phyloP scores from a whole-genome alignment of 2,329 filamentous ascomycete genomes.

The Colletotrichum tropicicola region DNA sequence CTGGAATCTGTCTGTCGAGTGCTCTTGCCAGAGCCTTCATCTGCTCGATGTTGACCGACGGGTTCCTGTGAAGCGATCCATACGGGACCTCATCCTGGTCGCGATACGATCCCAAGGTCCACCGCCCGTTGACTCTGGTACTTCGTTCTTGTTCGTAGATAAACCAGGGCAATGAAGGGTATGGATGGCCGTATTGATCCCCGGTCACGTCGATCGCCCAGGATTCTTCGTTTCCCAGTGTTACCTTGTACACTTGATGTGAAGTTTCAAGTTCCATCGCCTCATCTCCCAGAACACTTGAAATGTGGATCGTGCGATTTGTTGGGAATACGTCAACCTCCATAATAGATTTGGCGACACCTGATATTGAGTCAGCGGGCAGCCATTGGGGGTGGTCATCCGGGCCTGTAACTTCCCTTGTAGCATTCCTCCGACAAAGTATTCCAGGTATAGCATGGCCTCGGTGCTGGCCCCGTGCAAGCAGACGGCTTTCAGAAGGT shows the following conservation, averaged over 20 bases:
- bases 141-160: background rate
- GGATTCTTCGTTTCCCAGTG: background rate
- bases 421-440: background rate
- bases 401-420: background rate
- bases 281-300: background rate
- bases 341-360: no score
- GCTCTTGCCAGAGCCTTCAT: background rate
- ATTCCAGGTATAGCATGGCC: background rate
- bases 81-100: background rate
- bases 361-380: no score
- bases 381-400: background rate
- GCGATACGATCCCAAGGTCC: background rate
- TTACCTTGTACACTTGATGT: background rate
- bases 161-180: background rate
- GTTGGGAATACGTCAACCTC: background rate
- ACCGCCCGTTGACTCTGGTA: background rate
- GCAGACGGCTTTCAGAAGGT: background rate
- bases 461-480: background rate
- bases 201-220: background rate
- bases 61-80: background rate
- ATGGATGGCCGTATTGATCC: background rate
- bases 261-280: background rate
- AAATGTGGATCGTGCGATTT: background rate
- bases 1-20: background rate
- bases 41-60: background rate